Base-by-base conservation (phyloP, 1,139 yeast species). In the Yamadazyma conglobata region DNA sequence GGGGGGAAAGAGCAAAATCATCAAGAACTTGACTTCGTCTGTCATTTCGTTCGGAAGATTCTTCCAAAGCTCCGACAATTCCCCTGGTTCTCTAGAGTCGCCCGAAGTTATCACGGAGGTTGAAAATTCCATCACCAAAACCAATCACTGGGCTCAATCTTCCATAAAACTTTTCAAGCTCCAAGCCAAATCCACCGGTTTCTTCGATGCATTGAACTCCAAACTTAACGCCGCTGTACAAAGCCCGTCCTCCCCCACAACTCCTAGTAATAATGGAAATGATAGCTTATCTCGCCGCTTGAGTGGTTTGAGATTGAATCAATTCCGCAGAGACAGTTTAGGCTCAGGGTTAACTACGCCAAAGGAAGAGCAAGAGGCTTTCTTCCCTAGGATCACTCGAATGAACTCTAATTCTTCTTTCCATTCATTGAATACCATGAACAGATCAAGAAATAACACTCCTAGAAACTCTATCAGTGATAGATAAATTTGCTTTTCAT, bases 71-170 rank as follows among this genome's bases (percentile, higher is more conserved):
- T 27, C 28, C 3, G 31, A 21, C 10, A 15, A 19, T 7, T n/a
- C 29, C 9, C 22, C 15, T 4, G 13, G 29, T 9, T 10, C 18
- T 48, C 30, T 50, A 45, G 39, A 55, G 44, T 29, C 48, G 39
- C 36, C 43, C 5, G 34, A 38, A 3, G 30, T 30, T 13, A 33
- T 44, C 3, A 45, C 44, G 6, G 53, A 55, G 37, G 58, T 59
- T 2, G 50, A 47, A 6, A 50, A 48, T 4, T 44, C 64, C 4
- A 33, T 63, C n/a, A 50, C 63, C 2, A 40, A 47, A 10, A 43
- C 50, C 13, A 68, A 76, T 35, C 64, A 72, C 15, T 89, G 95
- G 94, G 62, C 67, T 10, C 75, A 76, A 3, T 81, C 95, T 0
- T 49, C 62, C 11, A 64, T 87, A 25, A 70, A 56, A 40, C 61